These are phyloP conservation scores for Nothophytophthora sp. DNA, from an alignment of 352 stramenopile species.

Conservation along the genomic window DNA sequence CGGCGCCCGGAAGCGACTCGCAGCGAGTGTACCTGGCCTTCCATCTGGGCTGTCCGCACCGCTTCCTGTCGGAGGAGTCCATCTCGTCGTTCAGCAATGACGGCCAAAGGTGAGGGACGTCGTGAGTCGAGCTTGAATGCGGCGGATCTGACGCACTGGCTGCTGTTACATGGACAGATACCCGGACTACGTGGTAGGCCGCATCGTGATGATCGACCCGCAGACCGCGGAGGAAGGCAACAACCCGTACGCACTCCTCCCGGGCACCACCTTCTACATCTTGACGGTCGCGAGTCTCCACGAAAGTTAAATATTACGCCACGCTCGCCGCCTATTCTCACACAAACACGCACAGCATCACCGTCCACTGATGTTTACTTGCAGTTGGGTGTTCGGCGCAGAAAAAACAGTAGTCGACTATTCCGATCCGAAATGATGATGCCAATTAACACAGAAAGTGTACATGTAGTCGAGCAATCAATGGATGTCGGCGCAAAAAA, in stretches of 20 bases:
- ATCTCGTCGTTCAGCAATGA: slow-evolving; percentile 88
- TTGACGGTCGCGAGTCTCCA: slow-evolving; percentile 84
- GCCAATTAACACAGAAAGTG: no score
- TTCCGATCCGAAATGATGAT: no score
- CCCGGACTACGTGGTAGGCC: slow-evolving; percentile 86
- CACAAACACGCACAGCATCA: neutral
- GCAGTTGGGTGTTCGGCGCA: no score
- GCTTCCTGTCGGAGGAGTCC: slow-evolving; percentile 87
- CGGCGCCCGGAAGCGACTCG: slow-evolving; percentile 67
- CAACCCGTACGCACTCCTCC: slow-evolving; percentile 79
- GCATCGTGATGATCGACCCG: slow-evolving; percentile 89
- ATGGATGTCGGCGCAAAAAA: no score
- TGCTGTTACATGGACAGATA: slow-evolving; percentile 54
- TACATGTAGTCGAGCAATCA: no score
- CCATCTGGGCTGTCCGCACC: slow-evolving; percentile 83
- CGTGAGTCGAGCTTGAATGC: neutral
- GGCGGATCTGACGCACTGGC: slow-evolving; percentile 29
- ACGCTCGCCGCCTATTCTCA: neutral
- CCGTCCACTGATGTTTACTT: neutral
- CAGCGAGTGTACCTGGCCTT: slow-evolving; percentile 88
- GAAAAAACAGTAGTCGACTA: no score
- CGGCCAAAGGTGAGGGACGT: slow-evolving; percentile 60
- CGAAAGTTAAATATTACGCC: slow-evolving; percentile 57
- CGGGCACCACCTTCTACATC: slow-evolving; percentile 87
- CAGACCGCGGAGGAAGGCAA: slow-evolving; percentile 75